Evolutionary conservation across 2,329 filamentous ascomycete genomes (phyloP).

Genomic region (Penicillium crustosum): DNA sequence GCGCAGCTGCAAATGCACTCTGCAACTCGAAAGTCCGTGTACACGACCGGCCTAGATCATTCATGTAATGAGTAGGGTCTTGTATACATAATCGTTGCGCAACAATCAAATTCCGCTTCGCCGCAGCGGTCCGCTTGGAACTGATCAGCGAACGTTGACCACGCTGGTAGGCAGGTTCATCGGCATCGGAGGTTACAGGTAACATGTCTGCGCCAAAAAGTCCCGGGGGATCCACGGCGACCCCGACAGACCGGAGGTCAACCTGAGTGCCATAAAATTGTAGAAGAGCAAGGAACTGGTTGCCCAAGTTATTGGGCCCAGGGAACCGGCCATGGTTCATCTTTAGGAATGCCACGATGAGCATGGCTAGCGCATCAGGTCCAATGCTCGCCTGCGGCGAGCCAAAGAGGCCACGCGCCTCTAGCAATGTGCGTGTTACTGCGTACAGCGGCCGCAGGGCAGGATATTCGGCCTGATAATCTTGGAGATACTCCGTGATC

Average conservation of each 20-base stretch:
- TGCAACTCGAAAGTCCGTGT: slow-evolving; percentile 53
- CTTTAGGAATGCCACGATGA: slow-evolving; percentile 56
- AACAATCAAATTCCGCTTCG: slow-evolving; percentile 28
- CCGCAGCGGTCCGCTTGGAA: slow-evolving; percentile 34
- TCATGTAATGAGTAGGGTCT: slow-evolving; percentile 59
- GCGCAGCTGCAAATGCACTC: slow-evolving; percentile 39
- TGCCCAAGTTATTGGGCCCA: slow-evolving; percentile 35
- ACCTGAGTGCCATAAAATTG: slow-evolving; percentile 49
- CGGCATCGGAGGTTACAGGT: slow-evolving; percentile 6
- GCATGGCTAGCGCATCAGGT: slow-evolving; percentile 57
- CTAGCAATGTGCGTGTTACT: slow-evolving; percentile 52
- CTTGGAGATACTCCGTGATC: slow-evolving; percentile 45
- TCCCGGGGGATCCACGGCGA: slow-evolving; percentile 51
- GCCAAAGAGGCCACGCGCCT: slow-evolving; percentile 51
- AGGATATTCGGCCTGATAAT: slow-evolving; percentile 52
- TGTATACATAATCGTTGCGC: slow-evolving; percentile 54
- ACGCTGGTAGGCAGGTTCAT: slow-evolving; percentile 31
- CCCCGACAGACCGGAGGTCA: slow-evolving; percentile 47
- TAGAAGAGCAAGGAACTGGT: slow-evolving; percentile 52
- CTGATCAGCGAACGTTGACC: slow-evolving; percentile 44
- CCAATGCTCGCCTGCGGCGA: slow-evolving; percentile 52
- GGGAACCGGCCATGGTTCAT: slow-evolving; percentile 39
- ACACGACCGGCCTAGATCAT: slow-evolving; percentile 56
- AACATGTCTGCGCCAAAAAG: slow-evolving; percentile 39
- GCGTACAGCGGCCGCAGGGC: slow-evolving; percentile 52